Base-by-base conservation (phyloP, 768 basidiomycete species). In the Boletus insuetus region DNA sequence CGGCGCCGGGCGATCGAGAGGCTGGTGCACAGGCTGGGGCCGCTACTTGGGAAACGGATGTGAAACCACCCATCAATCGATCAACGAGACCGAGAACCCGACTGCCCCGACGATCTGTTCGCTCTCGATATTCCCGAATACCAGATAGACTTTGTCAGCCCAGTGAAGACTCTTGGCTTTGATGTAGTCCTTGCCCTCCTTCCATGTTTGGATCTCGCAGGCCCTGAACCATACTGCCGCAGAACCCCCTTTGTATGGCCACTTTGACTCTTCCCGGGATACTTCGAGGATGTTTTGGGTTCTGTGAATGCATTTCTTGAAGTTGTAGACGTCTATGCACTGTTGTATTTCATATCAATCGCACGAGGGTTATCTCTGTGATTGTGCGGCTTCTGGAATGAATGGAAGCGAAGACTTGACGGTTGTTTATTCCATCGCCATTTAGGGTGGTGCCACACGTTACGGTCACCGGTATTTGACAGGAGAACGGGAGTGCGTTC, bases 111-210 rank as follows among this genome's bases (percentile, higher is more conserved):
- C 64, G 45, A 47, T 32, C 57, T 13, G 32, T 60, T 47, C 61
- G 65, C 24, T 63, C 55, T 54, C 74, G 75, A 43, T 61, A 73
- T 46, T 81, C 79, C 39, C 75, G 79, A 13, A 80, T 81, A 56
- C 79, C 79, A 16, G 79, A 80, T 52, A 69, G 78, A 60, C 71
- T 81, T 35, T 79, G 73, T 64, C 69, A 61, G 13, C 34, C 64
- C 35, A 49, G 43, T 31, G 56, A 56, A 29, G 59, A 66, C 20
- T 29, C 42, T 24, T 62, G 68, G 58, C 43, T 26, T n/a, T 70
- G 55, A 67, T 31, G 20, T 7, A 29, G 7, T 12, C 9, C 16
- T 26, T 6, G 16, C 24, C 16, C 10, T 22, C 35, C 12, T 35
- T 40, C 26, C 41, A 16, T 26, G 34, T 51, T 57, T 48, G 42